A percentile compares a stretch with the other conserved stretches of the same genome.
Conservation (phyloP, 176 grass and related monocot genomes). For the Musa beccarii region DNA sequence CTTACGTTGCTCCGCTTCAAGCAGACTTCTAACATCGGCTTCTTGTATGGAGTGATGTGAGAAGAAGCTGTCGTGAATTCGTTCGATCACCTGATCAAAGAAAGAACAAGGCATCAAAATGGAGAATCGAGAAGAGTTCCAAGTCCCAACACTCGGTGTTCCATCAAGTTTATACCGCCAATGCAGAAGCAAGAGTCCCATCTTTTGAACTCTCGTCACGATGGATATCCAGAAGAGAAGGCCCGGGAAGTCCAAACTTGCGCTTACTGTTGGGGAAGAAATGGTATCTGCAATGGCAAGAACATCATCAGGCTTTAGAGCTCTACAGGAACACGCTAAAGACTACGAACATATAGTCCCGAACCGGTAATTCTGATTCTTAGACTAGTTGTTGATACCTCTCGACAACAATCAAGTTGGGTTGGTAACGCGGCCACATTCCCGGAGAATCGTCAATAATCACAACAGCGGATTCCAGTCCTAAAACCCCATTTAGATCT, state of each 20-base stretch:
- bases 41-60: constrained; percentile 63
- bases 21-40: constrained; percentile 77
- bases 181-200: constrained; percentile 78
- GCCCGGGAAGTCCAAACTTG: constrained; percentile 85
- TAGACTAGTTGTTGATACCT: constrained; percentile 31
- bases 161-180: constrained; percentile 34
- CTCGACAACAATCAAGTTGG: constrained; percentile 94
- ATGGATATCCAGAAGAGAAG: constrained; percentile 85
- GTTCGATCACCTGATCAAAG: constrained; percentile 66
- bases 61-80: constrained; percentile 70
- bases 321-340: too few species aligned
- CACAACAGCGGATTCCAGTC: constrained; percentile 90
- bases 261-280: constrained; percentile 92
- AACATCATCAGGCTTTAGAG: neutral
- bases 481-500: constrained; percentile 87
- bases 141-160: neutral
- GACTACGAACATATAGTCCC: too few species aligned
- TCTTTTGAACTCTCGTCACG: constrained; percentile 79
- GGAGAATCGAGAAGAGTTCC: neutral
- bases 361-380: too few species aligned
- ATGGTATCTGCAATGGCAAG: constrained; percentile 49
- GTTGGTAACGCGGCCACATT: constrained; percentile 90
- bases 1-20: constrained; percentile 71
- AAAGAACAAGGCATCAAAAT: constrained; percentile 3
- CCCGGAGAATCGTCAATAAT: constrained; percentile 87